Conservation (phyloP, 108 stramenopile genomes). For the Fragilariopsis cylindrus region DNA sequence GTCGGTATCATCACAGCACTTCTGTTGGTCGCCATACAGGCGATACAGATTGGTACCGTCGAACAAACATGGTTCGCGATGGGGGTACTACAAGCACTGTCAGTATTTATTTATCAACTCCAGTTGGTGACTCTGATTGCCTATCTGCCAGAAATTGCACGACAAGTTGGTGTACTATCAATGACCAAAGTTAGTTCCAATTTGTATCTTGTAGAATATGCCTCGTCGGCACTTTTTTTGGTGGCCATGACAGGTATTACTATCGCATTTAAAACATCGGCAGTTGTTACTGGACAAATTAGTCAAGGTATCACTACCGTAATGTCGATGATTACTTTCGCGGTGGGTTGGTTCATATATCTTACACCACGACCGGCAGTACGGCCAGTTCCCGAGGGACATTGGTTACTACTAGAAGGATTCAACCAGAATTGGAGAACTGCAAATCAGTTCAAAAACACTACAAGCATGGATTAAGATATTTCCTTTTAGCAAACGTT, state of each 20-base stretch:
- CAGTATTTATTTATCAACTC: slow-evolving; percentile 48
- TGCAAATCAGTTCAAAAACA: slow-evolving; percentile 36
- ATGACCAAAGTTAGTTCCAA: slow-evolving; percentile 36
- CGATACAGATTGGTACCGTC: slow-evolving; percentile 47
- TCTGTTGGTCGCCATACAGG: slow-evolving; percentile 42
- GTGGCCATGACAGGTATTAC: slow-evolving; percentile 46
- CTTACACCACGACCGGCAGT: slow-evolving; percentile 32
- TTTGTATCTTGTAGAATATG: slow-evolving; percentile 49
- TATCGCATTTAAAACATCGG: slow-evolving; percentile 24
- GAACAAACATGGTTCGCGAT: slow-evolving; percentile 61
- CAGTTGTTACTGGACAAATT: slow-evolving; percentile 42
- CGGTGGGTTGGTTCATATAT: slow-evolving; percentile 39
- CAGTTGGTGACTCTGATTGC: slow-evolving; percentile 33
- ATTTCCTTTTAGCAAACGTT: slow-evolving; percentile 49
- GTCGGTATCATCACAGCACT: slow-evolving; percentile 42
- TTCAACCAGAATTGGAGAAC: slow-evolving; percentile 53
- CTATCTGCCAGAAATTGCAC: slow-evolving; percentile 54
- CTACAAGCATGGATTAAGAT: slow-evolving; percentile 37
- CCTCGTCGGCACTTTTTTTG: slow-evolving; percentile 44
- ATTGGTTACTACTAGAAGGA: slow-evolving; percentile 34
- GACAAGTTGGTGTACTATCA: slow-evolving; percentile 38
- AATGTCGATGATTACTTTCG: slow-evolving; percentile 31
- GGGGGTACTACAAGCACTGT: slow-evolving; percentile 55
- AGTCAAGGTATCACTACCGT: slow-evolving; percentile 37
- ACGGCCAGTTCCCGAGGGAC: slow-evolving; percentile 42